Base-by-base conservation (phyloP, 108 stramenopile genomes). In the Hondaea fermentalgiana region DNA sequence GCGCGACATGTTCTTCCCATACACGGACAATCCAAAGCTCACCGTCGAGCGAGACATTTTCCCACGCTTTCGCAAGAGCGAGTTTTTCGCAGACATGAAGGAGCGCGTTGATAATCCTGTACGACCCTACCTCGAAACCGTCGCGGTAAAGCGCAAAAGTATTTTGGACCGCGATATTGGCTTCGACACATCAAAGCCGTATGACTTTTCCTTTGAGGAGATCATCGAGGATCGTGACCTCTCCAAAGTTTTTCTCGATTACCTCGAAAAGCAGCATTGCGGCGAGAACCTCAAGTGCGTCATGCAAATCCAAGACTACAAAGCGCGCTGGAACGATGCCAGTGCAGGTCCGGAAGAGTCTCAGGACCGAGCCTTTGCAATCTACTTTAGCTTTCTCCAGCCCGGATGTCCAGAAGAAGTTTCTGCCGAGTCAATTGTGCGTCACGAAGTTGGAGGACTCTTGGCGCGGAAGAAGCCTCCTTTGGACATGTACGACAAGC, bases 271-370 rank as follows among this genome's bases (percentile, higher is more conserved):
- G 25, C 51, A 47, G 49, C 76, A 53, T 23, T 28, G 76, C 28
- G 45, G 49, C 19, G 76, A 83, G 76, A 83, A 83, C 28, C n/a
- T 83, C n/a, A 53, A 83, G 76, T 83, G 76, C 76, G n/a, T 53
- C 17, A 83, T 83, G 76, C 23, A 47, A 12, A 83, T 83, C n/a
- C 49, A 83, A 23, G 49, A 83, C 1, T 83, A 28, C 23, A 35
- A 3, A 35, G 19, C 6, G n/a, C 76, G 76, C 51, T 45, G 49
- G 43, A 45, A 6, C 76, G 25, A 83, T 6, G 10, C 45, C n/a
- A 16, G 16, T 21, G 45, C 49, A 35, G 10, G 6, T 12, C 76
- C 76, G 23, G n/a, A 25, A 53, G 76, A 83, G 51, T 21, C 76
- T 6, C 19, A 83, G 51, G 76, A 83, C 51, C 76, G 76, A 14